Evolutionary conservation across 306 rosid genomes (phyloP).

Genomic region (Astragalus glycyphyllos): DNA sequence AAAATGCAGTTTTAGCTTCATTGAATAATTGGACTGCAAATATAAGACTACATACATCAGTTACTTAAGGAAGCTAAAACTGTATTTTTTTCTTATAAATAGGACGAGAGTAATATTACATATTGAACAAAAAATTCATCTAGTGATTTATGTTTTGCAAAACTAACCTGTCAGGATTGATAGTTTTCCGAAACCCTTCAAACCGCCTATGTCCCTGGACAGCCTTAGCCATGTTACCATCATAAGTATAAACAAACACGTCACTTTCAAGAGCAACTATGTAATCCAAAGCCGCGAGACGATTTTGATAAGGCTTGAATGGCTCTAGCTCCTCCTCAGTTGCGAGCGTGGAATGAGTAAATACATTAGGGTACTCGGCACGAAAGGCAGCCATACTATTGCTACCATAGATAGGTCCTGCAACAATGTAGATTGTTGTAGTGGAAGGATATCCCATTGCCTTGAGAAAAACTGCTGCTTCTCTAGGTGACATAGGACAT

Average conservation of each 20-base stretch:
- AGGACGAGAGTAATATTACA: too few species aligned
- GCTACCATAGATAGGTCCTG: constrained; percentile 90
- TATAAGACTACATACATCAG: too few species aligned
- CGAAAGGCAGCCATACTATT: constrained; percentile 75
- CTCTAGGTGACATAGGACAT: constrained; percentile 97
- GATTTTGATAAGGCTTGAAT: constrained; percentile 83
- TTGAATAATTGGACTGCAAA: too few species aligned
- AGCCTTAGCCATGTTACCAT: constrained; percentile 99
- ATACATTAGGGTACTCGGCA: constrained; percentile 77
- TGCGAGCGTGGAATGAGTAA: constrained; percentile 83
- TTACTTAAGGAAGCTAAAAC: too few species aligned
- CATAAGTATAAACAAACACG: constrained; percentile 92
- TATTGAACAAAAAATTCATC: too few species aligned
- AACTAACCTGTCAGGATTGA: constrained; percentile 89
- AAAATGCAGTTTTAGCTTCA: too few species aligned
- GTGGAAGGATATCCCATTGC: constrained; percentile 97
- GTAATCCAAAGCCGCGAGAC: constrained; percentile 93
- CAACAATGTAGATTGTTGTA: constrained; percentile 94
- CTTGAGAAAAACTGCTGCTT: constrained; percentile 91
- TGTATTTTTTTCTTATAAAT: too few species aligned
- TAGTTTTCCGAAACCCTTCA: constrained; percentile 89
- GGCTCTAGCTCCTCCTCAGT: constrained; percentile 82
- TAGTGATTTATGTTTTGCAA: background rate
- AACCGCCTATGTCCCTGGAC: constrained; percentile 96
- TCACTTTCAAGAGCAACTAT: constrained; percentile 91